Base-by-base conservation (phyloP, 1,284 basidiomycete genomes). In the Trichosporon sp. region DNA sequence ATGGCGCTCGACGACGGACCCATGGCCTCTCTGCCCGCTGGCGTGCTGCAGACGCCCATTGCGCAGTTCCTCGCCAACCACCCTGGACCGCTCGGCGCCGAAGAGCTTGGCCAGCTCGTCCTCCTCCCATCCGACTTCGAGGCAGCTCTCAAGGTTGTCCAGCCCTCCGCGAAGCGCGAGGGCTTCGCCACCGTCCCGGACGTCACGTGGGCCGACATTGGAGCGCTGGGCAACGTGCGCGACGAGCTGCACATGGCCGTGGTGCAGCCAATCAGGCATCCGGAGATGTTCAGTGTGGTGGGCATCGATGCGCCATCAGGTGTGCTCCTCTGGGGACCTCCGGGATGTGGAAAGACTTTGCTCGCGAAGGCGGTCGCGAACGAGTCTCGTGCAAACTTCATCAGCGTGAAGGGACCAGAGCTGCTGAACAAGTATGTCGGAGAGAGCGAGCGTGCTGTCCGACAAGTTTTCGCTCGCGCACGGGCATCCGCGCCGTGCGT, bases 241-340 rank as follows among this genome's bases (percentile, higher is more conserved):
- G 92, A 95, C 69, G 95, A 97, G 81, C 84, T 99, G 40, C 90
- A 94, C 71, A 97, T 98, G 92, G 91, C 93, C 14, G 92, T 99
- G 69, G 94, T 99, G 3, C 92, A 97, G 75, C 95, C 95, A 2
- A 95, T 99, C 71, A 85, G 87, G 59, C 83, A 90, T 54, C 95
- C 95, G 0, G 93, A 95, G 75, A 78, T 98, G 1, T 99, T 98
- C 81, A 86, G 81, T 58, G 85, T 85, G 1, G 89, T 97, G 2
- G 95, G 95, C 11, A 92, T 96, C 67, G 86, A 88, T 49, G 88
- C 90, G 8, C 87, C 90, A 0, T 90, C 92, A 75, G 95, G 95
- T 2, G 95, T 98, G 1, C 82, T 98, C 21, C 82, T 98, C n/a
- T 99, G 95, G 95, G 95, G 95, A 16, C 95, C 95, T 9, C 95